These are phyloP conservation scores for Infundibulicybe gibba DNA, from an alignment of 768 basidiomycete species.

Conservation along the genomic window DNA sequence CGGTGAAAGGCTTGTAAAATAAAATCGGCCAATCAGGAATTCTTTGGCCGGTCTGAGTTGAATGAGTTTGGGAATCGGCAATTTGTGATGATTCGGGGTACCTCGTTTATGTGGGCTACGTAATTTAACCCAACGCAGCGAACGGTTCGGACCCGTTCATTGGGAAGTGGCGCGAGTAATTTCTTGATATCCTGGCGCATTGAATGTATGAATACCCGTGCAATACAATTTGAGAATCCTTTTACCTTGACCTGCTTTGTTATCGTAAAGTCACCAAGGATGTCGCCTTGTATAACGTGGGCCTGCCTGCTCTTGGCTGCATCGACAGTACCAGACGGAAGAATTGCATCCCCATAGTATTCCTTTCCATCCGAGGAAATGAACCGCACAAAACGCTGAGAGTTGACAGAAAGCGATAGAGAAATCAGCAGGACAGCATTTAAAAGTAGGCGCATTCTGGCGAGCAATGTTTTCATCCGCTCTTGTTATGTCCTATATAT, in stretches of 20 bases:
- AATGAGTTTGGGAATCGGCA: background rate
- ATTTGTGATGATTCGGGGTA: conserved; percentile 2
- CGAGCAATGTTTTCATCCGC: background rate
- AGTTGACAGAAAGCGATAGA: conserved; percentile 16
- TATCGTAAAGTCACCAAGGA: conserved; percentile 29
- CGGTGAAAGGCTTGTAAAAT: conserved; percentile 31
- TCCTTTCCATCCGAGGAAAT: conserved; percentile 29
- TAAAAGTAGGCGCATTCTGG: conserved; percentile 11
- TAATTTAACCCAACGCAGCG: conserved; percentile 35
- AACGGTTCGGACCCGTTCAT: conserved; percentile 28
- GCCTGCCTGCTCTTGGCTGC: conserved; percentile 28
- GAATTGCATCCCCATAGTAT: conserved; percentile 35
- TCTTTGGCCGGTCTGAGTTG: conserved; percentile 22
- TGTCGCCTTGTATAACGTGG: conserved; percentile 29
- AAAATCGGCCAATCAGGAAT: conserved; percentile 33
- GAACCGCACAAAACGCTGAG: conserved; percentile 36
- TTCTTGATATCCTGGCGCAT: conserved; percentile 23
- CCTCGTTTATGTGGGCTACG: conserved; percentile 28
- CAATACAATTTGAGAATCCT: background rate
- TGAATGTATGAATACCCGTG: background rate
- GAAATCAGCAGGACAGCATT: conserved; percentile 8
- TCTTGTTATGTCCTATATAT: too few relatives aligned
- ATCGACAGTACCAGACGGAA: conserved; percentile 23
- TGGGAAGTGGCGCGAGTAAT: conserved; percentile 28
- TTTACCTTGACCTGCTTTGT: conserved; percentile 31